Conservation (phyloP, 495 filamentous ascomycete genomes). For the Aspergillus hancockii region DNA sequence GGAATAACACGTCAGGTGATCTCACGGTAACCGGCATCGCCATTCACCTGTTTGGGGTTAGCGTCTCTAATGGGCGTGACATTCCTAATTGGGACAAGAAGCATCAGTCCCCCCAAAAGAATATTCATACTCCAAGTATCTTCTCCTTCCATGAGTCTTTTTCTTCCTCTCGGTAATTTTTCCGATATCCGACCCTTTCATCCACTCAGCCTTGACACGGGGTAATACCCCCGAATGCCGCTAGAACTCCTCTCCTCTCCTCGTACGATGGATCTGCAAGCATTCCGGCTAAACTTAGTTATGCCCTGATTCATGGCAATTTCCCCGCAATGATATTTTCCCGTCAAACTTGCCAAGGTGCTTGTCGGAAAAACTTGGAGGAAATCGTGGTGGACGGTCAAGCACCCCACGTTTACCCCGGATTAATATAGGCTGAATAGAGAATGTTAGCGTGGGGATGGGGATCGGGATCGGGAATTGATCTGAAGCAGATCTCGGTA, state of each 20-base stretch:
- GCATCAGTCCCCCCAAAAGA: neutral
- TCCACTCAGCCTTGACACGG: neutral
- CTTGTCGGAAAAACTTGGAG: neutral
- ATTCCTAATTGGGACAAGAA: neutral
- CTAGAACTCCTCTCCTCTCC: neutral
- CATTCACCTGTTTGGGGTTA: neutral
- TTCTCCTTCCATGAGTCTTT: no score
- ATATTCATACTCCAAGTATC: no score
- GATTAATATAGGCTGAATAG: conserved; percentile 2
- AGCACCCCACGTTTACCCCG: conserved; percentile 1
- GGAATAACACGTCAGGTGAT: neutral
- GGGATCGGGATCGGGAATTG: neutral
- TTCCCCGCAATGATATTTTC: conserved; percentile 1
- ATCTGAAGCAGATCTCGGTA: neutral
- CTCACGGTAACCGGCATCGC: neutral
- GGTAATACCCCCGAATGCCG: neutral
- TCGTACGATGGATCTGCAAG: neutral
- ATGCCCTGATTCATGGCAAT: neutral
- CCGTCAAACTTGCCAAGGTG: neutral
- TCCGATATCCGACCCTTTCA: neutral
- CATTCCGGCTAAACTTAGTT: neutral
- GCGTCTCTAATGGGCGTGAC: neutral
- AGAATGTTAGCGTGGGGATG: neutral
- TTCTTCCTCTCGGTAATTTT: neutral
- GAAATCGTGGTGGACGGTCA: neutral